Evolutionary conservation across 2,329 filamentous ascomycete genomes (phyloP).

Genomic region (Epichloe amarillans): DNA sequence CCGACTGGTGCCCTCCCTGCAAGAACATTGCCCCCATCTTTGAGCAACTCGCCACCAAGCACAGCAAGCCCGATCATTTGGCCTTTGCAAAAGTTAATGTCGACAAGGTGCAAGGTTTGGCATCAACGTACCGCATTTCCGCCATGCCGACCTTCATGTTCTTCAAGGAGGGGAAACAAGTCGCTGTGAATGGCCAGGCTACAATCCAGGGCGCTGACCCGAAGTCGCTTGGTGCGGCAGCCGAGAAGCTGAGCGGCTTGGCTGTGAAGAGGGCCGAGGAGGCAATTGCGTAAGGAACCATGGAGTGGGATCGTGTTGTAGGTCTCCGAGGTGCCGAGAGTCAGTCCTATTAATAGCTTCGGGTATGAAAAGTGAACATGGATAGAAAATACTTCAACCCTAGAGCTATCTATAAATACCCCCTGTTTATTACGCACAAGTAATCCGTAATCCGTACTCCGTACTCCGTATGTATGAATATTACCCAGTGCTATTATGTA

Average conservation of each 20-base stretch:
- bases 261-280: constrained; percentile 19
- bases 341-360: too few relatives aligned
- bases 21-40: constrained; percentile 33
- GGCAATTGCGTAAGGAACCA: constrained; percentile 2
- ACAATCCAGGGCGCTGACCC: constrained; percentile 23
- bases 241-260: constrained; percentile 24
- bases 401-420: too few relatives aligned
- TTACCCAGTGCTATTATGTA: not conserved
- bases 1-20: constrained; percentile 37
- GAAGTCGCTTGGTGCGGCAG: constrained; percentile 17
- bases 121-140: constrained; percentile 62
- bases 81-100: constrained; percentile 12
- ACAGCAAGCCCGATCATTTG: constrained; percentile 12
- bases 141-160: constrained; percentile 91
- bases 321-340: too few relatives aligned
- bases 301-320: not conserved
- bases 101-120: constrained; percentile 11
- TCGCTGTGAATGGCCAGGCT: constrained; percentile 18
- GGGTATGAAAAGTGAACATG: too few relatives aligned
- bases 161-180: constrained; percentile 57
- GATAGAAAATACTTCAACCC: too few relatives aligned
- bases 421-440: too few relatives aligned
- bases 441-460: too few relatives aligned
- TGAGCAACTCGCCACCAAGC: constrained; percentile 31
- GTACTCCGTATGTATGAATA: too few relatives aligned